Evolutionary conservation across 148 eudicot species (phyloP).

Genomic region (Heliamphora exappendiculata): DNA sequence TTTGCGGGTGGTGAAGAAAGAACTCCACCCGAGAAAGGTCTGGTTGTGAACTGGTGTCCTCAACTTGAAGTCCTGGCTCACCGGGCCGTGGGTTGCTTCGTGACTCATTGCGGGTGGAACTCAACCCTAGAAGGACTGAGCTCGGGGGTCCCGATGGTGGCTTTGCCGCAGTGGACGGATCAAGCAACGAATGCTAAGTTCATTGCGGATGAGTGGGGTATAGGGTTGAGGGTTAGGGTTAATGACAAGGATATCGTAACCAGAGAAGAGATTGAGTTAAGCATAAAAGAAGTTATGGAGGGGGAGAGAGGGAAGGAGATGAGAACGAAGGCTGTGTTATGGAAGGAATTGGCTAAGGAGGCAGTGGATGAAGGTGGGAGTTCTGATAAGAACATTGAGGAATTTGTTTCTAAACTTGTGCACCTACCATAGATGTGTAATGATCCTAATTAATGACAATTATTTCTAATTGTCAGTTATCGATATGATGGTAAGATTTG

Average conservation of each 20-base stretch:
- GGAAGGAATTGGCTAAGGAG: slow-evolving; percentile 24
- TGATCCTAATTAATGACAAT: too few species aligned
- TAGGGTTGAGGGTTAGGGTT: slow-evolving; percentile 27
- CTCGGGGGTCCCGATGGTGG: slow-evolving; percentile 44
- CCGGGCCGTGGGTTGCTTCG: slow-evolving; percentile 31
- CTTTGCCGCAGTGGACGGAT: slow-evolving; percentile 42
- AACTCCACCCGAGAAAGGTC: slow-evolving; percentile 20
- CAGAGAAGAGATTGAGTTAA: slow-evolving; percentile 22
- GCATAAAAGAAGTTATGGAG: slow-evolving; percentile 35
- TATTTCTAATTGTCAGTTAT: too few species aligned
- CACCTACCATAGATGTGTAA: too few species aligned
- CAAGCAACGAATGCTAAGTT: slow-evolving; percentile 44
- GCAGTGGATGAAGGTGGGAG: slow-evolving; percentile 16
- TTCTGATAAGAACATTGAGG: slow-evolving; percentile 15
- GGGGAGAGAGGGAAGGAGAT: slow-evolving; percentile 28
- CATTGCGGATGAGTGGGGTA: slow-evolving; percentile 34
- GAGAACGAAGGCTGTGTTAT: slow-evolving; percentile 23
- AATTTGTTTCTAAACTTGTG: not conserved
- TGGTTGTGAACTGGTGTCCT: slow-evolving; percentile 44
- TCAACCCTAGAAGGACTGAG: slow-evolving; percentile 44
- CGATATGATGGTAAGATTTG: too few species aligned
- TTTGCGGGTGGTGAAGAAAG: too few species aligned
- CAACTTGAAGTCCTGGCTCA: slow-evolving; percentile 37
- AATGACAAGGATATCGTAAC: slow-evolving; percentile 25
- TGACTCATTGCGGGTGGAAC: slow-evolving; percentile 60